Evolutionary conservation across 2,329 filamentous ascomycete genomes (phyloP), one percentile per base, ranked within the genome.

Genomic region (Hirsutella thompsonii): DNA sequence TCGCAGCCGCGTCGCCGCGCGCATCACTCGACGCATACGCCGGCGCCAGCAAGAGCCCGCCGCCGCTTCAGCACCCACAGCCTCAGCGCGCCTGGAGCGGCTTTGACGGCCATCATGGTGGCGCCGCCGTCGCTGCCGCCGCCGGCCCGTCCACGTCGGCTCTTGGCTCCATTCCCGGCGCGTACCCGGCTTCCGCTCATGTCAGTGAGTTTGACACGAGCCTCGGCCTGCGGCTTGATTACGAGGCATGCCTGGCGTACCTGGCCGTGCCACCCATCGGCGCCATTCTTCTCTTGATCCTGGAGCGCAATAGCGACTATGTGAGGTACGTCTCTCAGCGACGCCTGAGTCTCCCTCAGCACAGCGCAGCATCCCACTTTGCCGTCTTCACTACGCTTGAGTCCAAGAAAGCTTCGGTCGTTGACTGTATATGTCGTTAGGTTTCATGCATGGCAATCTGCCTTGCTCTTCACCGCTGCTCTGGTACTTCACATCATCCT

Each of bases 361-460:
- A 5, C 10, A n/a, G 29, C 29, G 29, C 3, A 11, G 14, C 32
- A 16, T 34, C 32, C 13, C 32, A 32, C n/a, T 13, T n/a, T n/a
- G n/a, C n/a, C n/a, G n/a, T n/a, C n/a, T n/a, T n/a, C n/a, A n/a
- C n/a, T n/a, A n/a, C n/a, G n/a, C n/a, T n/a, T n/a, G n/a, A n/a
- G n/a, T n/a, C n/a, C n/a, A n/a, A n/a, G n/a, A n/a, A n/a, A n/a
- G n/a, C n/a, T n/a, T n/a, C n/a, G 16, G 32, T 2, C 16, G 18
- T 16, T 20, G 46, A 58, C 45, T 20, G 11, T 37, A 3, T 35
- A 20, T 26, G 16, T 16, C 37, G 43, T 29, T 50, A 90, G 85
- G 47, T 96, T 96, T 52, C 92, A 98, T 61, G 92, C 92, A 8
- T 98, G 92, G 90, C 92, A 98, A 63, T 85, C 83, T 6, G 81